Evolutionary conservation across 140 eudicot species (phyloP).

Genomic region (Bidens hawaiensis): DNA sequence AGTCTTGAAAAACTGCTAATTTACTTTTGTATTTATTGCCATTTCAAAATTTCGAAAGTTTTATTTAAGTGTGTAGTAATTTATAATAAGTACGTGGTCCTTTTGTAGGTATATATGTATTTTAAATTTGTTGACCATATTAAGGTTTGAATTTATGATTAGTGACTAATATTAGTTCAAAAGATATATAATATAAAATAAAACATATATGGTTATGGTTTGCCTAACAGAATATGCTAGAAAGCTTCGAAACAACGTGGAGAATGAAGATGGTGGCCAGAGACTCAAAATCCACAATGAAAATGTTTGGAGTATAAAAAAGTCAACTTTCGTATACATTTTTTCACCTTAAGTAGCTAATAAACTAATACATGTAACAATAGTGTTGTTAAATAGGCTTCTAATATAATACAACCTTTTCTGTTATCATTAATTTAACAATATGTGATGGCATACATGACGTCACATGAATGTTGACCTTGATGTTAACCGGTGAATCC

Average conservation of each 20-base stretch:
- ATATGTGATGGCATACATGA: not conserved
- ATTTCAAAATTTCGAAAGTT: not conserved
- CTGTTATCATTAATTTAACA: too few relatives aligned
- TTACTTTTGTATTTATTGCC: not conserved
- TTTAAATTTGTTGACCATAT: constrained; percentile 1
- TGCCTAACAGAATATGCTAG: too few relatives aligned
- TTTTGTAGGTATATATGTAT: not conserved
- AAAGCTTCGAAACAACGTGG: too few relatives aligned
- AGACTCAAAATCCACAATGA: too few relatives aligned
- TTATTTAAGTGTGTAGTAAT: not conserved
- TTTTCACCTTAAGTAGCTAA: too few relatives aligned
- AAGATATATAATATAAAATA: not conserved
- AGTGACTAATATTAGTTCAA: not conserved
- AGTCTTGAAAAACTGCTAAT: constrained; percentile 13
- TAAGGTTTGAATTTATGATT: not conserved
- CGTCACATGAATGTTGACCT: not conserved
- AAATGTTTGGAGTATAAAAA: too few relatives aligned
- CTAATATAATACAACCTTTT: too few relatives aligned
- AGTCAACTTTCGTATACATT: too few relatives aligned
- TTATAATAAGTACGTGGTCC: constrained; percentile 1
- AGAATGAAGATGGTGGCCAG: too few relatives aligned
- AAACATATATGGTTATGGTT: not conserved
- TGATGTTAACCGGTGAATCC: constrained; percentile 2
- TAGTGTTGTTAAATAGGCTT: too few relatives aligned
- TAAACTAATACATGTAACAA: too few relatives aligned